A percentile compares a stretch with the other conserved stretches of the same genome.
These are phyloP conservation scores for Goffeauzyma gilvescens DNA, from an alignment of 768 basidiomycete genomes.

Conservation along the genomic window DNA sequence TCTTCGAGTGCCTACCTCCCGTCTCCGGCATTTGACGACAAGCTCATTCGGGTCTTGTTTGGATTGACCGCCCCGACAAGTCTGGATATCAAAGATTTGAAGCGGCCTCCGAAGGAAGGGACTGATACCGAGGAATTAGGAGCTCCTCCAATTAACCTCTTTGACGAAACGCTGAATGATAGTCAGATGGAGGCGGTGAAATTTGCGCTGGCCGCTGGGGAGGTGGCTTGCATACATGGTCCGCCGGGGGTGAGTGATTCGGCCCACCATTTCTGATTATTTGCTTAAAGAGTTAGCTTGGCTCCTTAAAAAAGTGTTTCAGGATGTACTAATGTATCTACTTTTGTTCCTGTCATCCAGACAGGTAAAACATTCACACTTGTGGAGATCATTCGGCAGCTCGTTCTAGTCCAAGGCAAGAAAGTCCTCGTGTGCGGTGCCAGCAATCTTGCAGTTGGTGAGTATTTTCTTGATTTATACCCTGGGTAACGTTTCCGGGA, in stretches of 20 bases:
- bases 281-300: no score
- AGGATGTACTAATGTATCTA: constrained; percentile 16
- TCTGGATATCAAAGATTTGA: constrained; percentile 3
- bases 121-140: no score
- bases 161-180: constrained; percentile 56
- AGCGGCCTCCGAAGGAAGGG: constrained; percentile 29
- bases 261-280: not conserved
- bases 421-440: constrained; percentile 78
- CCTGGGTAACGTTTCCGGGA: not conserved
- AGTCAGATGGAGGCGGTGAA: constrained; percentile 68
- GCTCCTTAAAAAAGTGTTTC: no score
- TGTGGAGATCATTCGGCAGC: constrained; percentile 77
- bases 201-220: constrained; percentile 59
- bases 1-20: no score
- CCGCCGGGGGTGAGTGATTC: constrained; percentile 51
- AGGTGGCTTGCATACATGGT: constrained; percentile 85
- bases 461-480: not conserved
- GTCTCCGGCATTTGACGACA: constrained; percentile 34
- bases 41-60: constrained; percentile 51
- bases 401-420: constrained; percentile 32
- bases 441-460: constrained; percentile 64
- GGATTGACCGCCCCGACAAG: constrained; percentile 37
- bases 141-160: constrained; percentile 53
- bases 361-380: constrained; percentile 94
- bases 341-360: constrained; percentile 34